Evolutionary conservation across 1,284 basidiomycete genomes (phyloP).

Genomic region (Paramarasmius palmivorus): DNA sequence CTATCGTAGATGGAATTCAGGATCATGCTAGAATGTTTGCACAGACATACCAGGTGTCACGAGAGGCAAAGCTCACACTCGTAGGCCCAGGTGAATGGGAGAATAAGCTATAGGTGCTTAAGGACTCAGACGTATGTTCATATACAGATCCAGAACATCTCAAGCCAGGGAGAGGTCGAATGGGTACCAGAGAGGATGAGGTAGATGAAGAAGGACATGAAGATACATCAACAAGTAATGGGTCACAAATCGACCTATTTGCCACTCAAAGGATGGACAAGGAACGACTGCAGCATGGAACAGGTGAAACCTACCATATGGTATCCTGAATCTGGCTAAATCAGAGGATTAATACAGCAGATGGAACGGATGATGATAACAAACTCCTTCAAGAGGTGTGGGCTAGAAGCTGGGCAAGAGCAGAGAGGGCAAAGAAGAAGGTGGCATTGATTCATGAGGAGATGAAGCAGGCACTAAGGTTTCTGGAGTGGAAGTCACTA

Average conservation of each 20-base stretch:
- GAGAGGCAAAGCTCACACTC: not conserved
- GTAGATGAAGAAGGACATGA: not conserved
- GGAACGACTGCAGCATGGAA: not conserved
- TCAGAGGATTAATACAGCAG: not conserved
- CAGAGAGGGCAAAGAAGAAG: not conserved
- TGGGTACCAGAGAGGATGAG: not conserved
- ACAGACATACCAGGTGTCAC: not conserved
- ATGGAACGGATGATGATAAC: not conserved
- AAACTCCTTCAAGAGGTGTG: not conserved
- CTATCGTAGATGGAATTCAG: constrained; percentile 18
- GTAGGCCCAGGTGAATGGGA: constrained; percentile 4
- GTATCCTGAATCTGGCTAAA: constrained; percentile 1
- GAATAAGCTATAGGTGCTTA: not conserved
- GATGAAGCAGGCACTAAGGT: not conserved
- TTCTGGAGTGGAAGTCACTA: not conserved
- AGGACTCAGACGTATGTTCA: constrained; percentile 1
- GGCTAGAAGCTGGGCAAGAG: not conserved
- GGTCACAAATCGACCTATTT: too few species aligned
- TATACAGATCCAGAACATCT: not conserved
- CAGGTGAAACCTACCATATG: not conserved
- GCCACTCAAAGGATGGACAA: too few species aligned
- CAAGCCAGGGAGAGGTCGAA: not conserved
- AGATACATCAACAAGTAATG: too few species aligned
- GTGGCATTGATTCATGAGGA: not conserved
- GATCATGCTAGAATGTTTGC: not conserved